Evolutionary conservation across 352 stramenopile species (phyloP).

Genomic region (Pythium monospermum): DNA sequence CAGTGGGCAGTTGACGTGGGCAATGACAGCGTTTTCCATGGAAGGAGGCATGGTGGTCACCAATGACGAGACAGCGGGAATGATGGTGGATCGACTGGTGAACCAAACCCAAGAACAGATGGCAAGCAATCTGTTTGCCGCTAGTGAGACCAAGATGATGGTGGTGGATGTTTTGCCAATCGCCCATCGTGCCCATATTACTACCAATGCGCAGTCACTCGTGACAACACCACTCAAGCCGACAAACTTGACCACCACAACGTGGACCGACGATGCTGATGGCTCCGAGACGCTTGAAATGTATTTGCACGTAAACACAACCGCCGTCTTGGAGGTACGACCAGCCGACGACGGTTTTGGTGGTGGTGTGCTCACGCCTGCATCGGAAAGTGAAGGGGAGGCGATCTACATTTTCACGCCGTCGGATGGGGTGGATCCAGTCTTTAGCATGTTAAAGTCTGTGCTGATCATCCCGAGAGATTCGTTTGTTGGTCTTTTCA

Average conservation of each 20-base stretch:
- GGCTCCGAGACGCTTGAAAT: conserved; percentile 10
- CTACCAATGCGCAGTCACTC: conserved; percentile 18
- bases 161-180: conserved; percentile 10
- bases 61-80: neutral
- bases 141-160: neutral
- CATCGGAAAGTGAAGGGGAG: neutral
- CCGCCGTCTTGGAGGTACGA: conserved; percentile 9
- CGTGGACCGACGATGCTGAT: conserved; percentile 22
- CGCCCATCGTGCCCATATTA: conserved; percentile 20
- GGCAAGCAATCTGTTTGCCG: too few relatives aligned
- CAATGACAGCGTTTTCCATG: conserved; percentile 3
- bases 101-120: too few relatives aligned
- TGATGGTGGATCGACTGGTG: neutral
- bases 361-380: neutral
- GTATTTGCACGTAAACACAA: conserved; percentile 1
- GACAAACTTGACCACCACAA: conserved; percentile 17
- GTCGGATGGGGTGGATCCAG: neutral
- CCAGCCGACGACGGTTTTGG: neutral
- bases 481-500: conserved; percentile 14
- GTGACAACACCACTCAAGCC: conserved; percentile 21
- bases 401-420: neutral
- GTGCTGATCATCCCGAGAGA: conserved; percentile 13
- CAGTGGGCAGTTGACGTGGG: conserved; percentile 11
- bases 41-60: conserved; percentile 1
- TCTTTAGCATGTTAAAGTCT: neutral